Conservation (phyloP, 2,329 filamentous ascomycete species). For the Orbilia oligospora region DNA sequence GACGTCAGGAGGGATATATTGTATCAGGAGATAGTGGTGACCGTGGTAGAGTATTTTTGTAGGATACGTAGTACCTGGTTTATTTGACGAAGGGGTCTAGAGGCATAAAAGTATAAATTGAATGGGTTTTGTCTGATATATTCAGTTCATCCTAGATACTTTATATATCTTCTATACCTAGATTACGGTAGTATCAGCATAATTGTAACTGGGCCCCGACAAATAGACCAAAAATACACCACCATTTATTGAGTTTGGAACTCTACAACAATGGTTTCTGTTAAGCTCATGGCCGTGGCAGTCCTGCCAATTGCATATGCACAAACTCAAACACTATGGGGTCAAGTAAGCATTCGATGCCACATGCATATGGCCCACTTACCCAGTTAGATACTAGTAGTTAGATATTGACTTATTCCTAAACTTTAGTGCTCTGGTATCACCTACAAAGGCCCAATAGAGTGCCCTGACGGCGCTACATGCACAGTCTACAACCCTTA, state of each 20-base stretch:
- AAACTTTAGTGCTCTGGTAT: slow-evolving; percentile 26
- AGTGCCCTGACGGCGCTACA: slow-evolving; percentile 6
- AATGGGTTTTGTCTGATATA: neutral
- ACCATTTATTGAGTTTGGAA: neutral
- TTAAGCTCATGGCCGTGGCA: slow-evolving; percentile 24
- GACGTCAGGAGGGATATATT: neutral
- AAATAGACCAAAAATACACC: neutral
- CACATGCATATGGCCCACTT: neutral
- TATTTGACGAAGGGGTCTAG: neutral
- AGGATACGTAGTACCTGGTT: neutral
- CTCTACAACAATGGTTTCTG: slow-evolving; percentile 8
- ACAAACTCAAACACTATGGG: slow-evolving; percentile 39
- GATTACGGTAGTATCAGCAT: no score
- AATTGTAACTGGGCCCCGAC: no score
- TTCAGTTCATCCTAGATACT: neutral
- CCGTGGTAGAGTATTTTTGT: neutral
- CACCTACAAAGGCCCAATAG: slow-evolving; percentile 31
- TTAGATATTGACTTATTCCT: neutral
- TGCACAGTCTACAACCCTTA: slow-evolving; percentile 33
- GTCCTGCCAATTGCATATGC: slow-evolving; percentile 21
- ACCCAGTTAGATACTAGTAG: neutral
- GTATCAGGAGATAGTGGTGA: slow-evolving; percentile 6
- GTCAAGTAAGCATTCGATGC: slow-evolving; percentile 27
- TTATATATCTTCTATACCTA: neutral
- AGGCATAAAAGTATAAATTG: slow-evolving; percentile 17